These are phyloP conservation scores for Dothideomycetes sp. DNA, from an alignment of 2,329 filamentous ascomycete species.

Conservation along the genomic window DNA sequence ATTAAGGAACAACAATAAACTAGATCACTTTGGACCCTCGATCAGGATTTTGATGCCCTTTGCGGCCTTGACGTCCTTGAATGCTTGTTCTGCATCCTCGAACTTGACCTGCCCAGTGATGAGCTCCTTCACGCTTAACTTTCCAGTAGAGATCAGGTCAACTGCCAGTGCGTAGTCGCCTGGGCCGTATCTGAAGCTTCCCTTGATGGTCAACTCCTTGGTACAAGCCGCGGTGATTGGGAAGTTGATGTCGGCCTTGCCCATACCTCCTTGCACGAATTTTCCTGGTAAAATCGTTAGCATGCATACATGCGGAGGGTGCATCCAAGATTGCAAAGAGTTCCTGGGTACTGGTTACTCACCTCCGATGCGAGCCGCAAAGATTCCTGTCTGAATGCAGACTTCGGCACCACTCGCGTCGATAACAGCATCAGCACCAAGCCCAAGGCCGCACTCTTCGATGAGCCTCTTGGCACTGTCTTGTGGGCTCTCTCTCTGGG, in stretches of 20 bases:
- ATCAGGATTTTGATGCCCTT: conserved; percentile 58
- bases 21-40: conserved; percentile 19
- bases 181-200: conserved; percentile 40
- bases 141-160: conserved; percentile 59
- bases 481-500: conserved; percentile 18
- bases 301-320: too few species aligned
- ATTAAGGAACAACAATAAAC: too few species aligned
- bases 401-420: conserved; percentile 72
- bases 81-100: conserved; percentile 70
- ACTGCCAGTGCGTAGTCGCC: conserved; percentile 75
- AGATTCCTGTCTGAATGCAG: conserved; percentile 63
- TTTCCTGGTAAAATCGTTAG: too few species aligned
- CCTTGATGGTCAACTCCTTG: conserved; percentile 75
- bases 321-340: too few species aligned
- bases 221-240: conserved; percentile 80
- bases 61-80: conserved; percentile 71
- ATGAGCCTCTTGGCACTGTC: conserved; percentile 12
- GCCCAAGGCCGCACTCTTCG: conserved; percentile 12
- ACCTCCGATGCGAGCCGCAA: conserved; percentile 58
- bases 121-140: conserved; percentile 62
- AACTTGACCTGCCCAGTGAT: conserved; percentile 68
- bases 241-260: conserved; percentile 71
- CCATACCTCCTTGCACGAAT: conserved; percentile 80
- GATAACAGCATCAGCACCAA: conserved; percentile 66
- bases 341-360: too few species aligned